A percentile compares a stretch with the other conserved stretches of the same genome.
Evolutionary conservation across 768 basidiomycete species (phyloP).

Genomic region (Rhizopogon vulgaris): DNA sequence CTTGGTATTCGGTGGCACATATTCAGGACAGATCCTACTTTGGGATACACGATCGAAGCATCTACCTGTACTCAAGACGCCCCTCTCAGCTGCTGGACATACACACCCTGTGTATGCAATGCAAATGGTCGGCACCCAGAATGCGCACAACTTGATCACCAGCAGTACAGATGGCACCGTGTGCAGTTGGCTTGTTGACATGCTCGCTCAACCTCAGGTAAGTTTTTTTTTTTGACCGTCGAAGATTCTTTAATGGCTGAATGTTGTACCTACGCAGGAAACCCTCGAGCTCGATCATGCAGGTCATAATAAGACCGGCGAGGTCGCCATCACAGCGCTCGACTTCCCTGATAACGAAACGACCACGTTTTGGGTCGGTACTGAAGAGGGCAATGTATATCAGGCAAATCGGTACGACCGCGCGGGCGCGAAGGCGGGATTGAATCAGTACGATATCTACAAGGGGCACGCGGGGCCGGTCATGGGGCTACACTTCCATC

Average conservation of each 20-base stretch:
- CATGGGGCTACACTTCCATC: constrained; percentile 94
- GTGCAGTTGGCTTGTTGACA: constrained; percentile 97
- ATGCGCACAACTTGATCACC: constrained; percentile 95
- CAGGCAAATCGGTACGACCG: constrained; percentile 96
- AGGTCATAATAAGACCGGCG: constrained; percentile 94
- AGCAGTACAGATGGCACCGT: constrained; percentile 96
- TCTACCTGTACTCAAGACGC: constrained; percentile 93
- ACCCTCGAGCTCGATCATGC: constrained; percentile 84
- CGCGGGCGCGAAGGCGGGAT: constrained; percentile 92
- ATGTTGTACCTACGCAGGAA: constrained; percentile 51
- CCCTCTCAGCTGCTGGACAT: constrained; percentile 91
- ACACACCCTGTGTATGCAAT: constrained; percentile 99
- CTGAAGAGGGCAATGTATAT: constrained; percentile 96
- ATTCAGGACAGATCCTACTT: constrained; percentile 94
- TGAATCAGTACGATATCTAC: constrained; percentile 92
- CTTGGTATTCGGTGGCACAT: constrained; percentile 96
- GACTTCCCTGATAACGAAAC: constrained; percentile 97
- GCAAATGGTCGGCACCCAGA: constrained; percentile 98
- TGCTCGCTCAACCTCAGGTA: constrained; percentile 97
- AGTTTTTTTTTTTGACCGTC: neutral
- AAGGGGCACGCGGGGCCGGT: constrained; percentile 90
- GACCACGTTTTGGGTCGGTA: constrained; percentile 95
- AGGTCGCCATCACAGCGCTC: constrained; percentile 89
- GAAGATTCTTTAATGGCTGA: neutral
- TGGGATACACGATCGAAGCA: constrained; percentile 99